Base-by-base conservation (phyloP, 1,284 basidiomycete species). In the Sporisorium scitamineum region DNA sequence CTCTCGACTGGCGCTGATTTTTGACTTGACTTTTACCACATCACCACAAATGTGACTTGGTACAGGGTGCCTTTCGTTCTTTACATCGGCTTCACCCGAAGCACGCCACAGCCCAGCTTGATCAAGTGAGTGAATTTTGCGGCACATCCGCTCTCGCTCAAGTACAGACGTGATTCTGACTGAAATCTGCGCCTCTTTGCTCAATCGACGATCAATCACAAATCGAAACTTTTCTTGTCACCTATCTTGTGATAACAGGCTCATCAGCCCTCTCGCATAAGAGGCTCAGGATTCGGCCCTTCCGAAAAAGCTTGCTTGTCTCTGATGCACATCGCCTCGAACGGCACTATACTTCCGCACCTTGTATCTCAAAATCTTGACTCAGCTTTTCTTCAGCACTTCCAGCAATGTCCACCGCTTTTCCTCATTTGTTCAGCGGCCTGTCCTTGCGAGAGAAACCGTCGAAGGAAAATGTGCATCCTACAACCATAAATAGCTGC, bases 11-110 rank as follows among this genome's bases (percentile, higher is more conserved):
- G 16, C 18, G n/a, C 32, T 42, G 6, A 20, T 18, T 18, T 13
- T 47, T 57, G 32, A 56, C 42, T 31, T 22, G 13, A 3, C 32
- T 13, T n/a, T 37, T 37, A 20, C 24, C 47, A 11, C 29, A 18
- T 32, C 31, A 26, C 29, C 20, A 22, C 13, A 5, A 47, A n/a
- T 52, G 52, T 51, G 41, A 31, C 24, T 5, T 51, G 31, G 8
- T 16, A 47, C 60, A 82, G 82, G 82, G 80, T 84, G 16, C 83
- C 83, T 34, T 84, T 84, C 56, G 80, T 84, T 32, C 79, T 84
- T 44, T 84, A 82, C 63, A 75, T 84, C 57, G 83, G 83, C 27
- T 84, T 80, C 76, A 80, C 81, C 57, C 73, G 76, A 56, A 82
- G 80, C 70, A 75, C 76, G 45, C 78, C 79, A 22, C 81, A 77